phyloP scores from a whole-genome alignment of 441 rosid species.

The Erysimum pusillum region DNA sequence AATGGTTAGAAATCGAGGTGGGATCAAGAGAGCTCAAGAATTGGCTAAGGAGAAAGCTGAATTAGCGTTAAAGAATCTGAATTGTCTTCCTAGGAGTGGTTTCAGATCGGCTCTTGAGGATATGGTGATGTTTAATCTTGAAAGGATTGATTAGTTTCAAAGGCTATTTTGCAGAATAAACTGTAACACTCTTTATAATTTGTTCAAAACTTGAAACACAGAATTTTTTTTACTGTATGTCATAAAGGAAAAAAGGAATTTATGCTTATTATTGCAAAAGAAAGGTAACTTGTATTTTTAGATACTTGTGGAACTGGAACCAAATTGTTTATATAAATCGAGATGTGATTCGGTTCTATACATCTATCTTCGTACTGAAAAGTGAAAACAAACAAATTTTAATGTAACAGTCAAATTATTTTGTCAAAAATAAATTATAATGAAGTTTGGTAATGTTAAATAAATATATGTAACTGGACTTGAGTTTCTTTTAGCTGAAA shows the following conservation, averaged over 20 bases:
- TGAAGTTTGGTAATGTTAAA: neutral
- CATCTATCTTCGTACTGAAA: neutral
- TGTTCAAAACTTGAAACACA: slow-evolving; percentile 23
- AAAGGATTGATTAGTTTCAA: slow-evolving; percentile 68
- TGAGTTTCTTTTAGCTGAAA: neutral
- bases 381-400: neutral
- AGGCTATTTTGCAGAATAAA: neutral
- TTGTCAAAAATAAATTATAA: too few species aligned
- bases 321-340: neutral
- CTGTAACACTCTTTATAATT: slow-evolving; percentile 21
- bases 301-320: neutral
- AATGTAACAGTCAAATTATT: neutral
- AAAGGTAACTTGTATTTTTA: neutral
- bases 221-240: neutral
- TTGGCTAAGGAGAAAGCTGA: slow-evolving; percentile 86
- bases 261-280: neutral
- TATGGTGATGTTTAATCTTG: slow-evolving; percentile 87
- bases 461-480: neutral
- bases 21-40: slow-evolving; percentile 74
- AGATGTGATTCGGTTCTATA: neutral
- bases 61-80: slow-evolving; percentile 70
- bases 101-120: slow-evolving; percentile 74
- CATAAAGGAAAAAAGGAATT: slow-evolving; percentile 16
- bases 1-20: slow-evolving; percentile 71
- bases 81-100: slow-evolving; percentile 67